Base-by-base conservation (phyloP, 2,329 filamentous ascomycete species). In the Paecilomyces fulvus region DNA sequence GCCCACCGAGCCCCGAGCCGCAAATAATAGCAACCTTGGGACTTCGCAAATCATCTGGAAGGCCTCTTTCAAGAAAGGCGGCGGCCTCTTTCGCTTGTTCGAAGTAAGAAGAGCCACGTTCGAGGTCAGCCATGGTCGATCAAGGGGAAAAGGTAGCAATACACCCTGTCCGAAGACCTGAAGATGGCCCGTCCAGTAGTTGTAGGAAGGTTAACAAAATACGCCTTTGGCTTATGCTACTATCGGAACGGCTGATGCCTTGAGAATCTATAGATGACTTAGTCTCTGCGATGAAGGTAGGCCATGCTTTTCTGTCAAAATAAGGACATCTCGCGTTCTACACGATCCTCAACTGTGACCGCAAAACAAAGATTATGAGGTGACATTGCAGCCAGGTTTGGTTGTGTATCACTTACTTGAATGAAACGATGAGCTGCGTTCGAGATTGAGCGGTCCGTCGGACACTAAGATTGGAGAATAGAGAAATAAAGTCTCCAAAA, bases 21-120 rank as follows among this genome's bases (percentile, higher is more conserved):
- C 84, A 87, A 23, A 87, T 79, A 56, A 87, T 83, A 43, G 82
- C 84, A 59, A 86, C 77, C 56, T 77, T 75, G 10, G 84, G 84
- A 1, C 72, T 69, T 55, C 79, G 74, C n/a, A 84, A 67, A 14
- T 67, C 58, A 46, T 69, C 65, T 14, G 82, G 81, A n/a, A 86
- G 67, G 51, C 72, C 71, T 21, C 72, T 66, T 52, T 73, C 76
- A 21, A 86, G 68, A 62, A 78, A 80, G 14, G 71, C 63, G 54
- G 75, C 75, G 1, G 83, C 80, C 62, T 83, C 80, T 49, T 65
- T 63, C n/a, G 68, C 70, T 56, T 66, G 66, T n/a, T 68, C 63
- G 46, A 65, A 64, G 17, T 12, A n/a, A 20, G 48, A 25, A 10
- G 48, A 28, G 48, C 25, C 21, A 28, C 25, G 48, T 28, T 12